Evolutionary conservation across 345 rosid genomes (phyloP), one percentile per base, ranked within the genome.

Genomic region (Acer saccharum): DNA sequence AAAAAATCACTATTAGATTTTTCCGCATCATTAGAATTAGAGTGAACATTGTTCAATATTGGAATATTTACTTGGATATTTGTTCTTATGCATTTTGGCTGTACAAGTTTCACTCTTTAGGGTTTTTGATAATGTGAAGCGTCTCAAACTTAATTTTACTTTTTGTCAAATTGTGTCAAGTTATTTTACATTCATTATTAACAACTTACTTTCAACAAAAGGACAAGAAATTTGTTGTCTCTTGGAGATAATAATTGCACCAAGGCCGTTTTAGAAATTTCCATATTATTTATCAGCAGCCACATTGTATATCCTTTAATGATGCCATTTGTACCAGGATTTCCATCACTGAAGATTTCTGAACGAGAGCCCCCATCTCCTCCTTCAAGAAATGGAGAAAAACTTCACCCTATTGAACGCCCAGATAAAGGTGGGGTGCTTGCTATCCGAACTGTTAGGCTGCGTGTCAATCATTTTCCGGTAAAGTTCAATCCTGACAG

Each of bases 361-460:
- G 80, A 72, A 13, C 60, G 39, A 44, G 14, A 60, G 79, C 58
- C 84, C 66, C 5, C 83, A 64, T 65, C 80, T 16, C 71, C 63
- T 39, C 1, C 80, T 60, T 3, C 62, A 0, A 52, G 16, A 44
- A 72, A 17, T 72, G 10, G 3, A 14, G 72, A 1, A 3, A 85
- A 13, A 65, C 52, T 41, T 65, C 71, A 58, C 21, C 92, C 97
- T 0, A 68, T 88, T 44, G 83, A 72, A 69, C 86, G 97, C 14
- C 98, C 97, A 0, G 97, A 91, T 77, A 80, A 72, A 57, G 97
- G 97, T 6, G 98, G 98, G 69, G 61, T 14, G 39, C 74, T 69
- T n/a, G 67, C 88, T 58, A 67, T 86, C n/a, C 82, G 80, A 2
- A 78, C 23, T 18, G 81, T 84, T 3, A 83, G 32, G 70, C 93